Percentiles rank a stretch among this genome's conserved stretches.
Evolutionary conservation across 805 yeast species (phyloP).

Genomic region (Sungouiozyma intestinalis): DNA sequence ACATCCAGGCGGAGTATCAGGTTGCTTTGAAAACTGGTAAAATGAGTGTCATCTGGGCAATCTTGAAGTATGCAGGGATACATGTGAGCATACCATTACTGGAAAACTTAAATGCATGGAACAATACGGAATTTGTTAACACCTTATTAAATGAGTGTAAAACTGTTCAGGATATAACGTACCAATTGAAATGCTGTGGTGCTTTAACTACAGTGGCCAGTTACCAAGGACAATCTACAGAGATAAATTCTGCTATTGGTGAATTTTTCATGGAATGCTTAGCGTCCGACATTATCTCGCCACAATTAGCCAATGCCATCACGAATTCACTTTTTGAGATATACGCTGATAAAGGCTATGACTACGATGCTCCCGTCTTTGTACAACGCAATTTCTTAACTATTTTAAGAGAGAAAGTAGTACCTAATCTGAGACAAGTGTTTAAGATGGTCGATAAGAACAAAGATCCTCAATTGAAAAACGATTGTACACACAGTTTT

Average conservation of each 20-base stretch:
- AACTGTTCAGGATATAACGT: conserved; percentile 27
- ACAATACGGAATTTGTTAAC: conserved; percentile 22
- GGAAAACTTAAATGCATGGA: conserved; percentile 9
- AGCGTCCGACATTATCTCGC: conserved; percentile 13
- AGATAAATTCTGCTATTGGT: conserved; percentile 36
- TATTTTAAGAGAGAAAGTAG: conserved; percentile 31
- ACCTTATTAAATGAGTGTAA: conserved; percentile 14
- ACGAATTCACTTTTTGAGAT: conserved; percentile 64
- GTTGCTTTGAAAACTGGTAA: conserved; percentile 27
- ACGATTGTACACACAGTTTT: conserved; percentile 55
- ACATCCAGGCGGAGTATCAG: conserved; percentile 13
- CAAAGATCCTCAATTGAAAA: conserved; percentile 44
- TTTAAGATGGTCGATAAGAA: conserved; percentile 62
- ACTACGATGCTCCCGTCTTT: conserved; percentile 61
- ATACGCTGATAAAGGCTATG: conserved; percentile 60
- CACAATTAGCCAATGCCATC: conserved; percentile 44
- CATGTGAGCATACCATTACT: conserved; percentile 11
- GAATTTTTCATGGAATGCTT: conserved; percentile 34
- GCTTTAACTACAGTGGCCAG: conserved; percentile 43
- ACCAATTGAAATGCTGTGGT: conserved; percentile 33
- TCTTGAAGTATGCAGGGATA: conserved; percentile 21
- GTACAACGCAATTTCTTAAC: conserved; percentile 40
- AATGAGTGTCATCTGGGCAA: conserved; percentile 38
- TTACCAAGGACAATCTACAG: conserved; percentile 33
- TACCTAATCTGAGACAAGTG: conserved; percentile 39